Conservation (phyloP, 768 basidiomycete genomes). For the Phaffia tasmanica region DNA sequence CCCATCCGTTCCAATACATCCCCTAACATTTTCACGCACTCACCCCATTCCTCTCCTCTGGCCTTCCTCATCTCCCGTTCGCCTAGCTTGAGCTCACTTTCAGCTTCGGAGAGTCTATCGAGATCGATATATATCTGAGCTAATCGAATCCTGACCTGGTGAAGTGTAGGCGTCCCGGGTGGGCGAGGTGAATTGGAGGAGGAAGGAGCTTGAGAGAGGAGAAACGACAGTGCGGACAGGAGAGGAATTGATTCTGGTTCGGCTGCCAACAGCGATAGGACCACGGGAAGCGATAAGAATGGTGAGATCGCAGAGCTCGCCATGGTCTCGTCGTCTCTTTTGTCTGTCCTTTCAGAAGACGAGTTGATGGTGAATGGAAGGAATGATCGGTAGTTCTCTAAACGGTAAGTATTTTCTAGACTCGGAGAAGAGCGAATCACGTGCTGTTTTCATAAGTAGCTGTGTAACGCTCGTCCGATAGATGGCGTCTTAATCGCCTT, state of each 20-base stretch:
- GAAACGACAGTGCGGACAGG: constrained; percentile 4
- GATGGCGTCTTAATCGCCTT: too few relatives aligned
- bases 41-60: neutral
- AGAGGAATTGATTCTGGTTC: constrained; percentile 14
- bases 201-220: neutral
- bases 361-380: too few relatives aligned
- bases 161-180: neutral
- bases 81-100: neutral
- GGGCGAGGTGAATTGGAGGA: neutral
- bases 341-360: too few relatives aligned
- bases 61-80: constrained; percentile 1
- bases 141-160: constrained; percentile 1
- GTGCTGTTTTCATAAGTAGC: too few relatives aligned
- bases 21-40: neutral
- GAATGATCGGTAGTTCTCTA: too few relatives aligned
- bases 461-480: too few relatives aligned
- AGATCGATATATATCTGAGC: neutral
- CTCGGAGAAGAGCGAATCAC: too few relatives aligned
- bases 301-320: constrained; percentile 1
- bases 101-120: constrained; percentile 5
- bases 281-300: constrained; percentile 2
- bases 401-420: too few relatives aligned
- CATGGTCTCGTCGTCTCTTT: too few relatives aligned
- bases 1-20: constrained; percentile 3
- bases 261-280: neutral